phyloP scores from a whole-genome alignment of 371 early-diverging fungal species.

The Haplosporangium sp. region DNA sequence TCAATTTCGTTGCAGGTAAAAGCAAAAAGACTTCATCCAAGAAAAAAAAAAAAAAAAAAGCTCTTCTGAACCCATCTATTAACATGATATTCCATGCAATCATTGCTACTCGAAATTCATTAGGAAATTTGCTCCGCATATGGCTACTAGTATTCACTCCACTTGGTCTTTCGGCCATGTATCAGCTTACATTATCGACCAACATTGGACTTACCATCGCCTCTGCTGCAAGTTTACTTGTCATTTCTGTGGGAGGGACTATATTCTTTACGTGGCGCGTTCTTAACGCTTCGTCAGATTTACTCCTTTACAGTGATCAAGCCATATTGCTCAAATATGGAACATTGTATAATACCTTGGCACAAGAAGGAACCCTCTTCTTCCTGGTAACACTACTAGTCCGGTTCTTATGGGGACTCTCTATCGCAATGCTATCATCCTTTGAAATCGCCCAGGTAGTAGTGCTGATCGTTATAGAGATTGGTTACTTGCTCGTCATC shows the following conservation, averaged over 20 bases:
- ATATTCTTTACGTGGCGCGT: conserved; percentile 47
- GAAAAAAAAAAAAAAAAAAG: neutral
- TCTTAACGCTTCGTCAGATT: conserved; percentile 37
- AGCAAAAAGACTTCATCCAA: too few species aligned
- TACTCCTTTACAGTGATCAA: conserved; percentile 58
- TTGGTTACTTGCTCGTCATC: conserved; percentile 37
- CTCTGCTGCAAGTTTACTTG: conserved; percentile 20
- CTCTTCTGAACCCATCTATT: neutral
- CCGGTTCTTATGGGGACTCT: conserved; percentile 47
- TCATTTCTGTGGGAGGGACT: conserved; percentile 36
- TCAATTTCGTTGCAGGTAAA: conserved; percentile 46
- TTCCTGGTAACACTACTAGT: conserved; percentile 57
- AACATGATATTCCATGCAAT: too few species aligned
- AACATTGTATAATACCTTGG: conserved; percentile 63
- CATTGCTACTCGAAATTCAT: neutral
- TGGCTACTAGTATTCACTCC: conserved; percentile 47
- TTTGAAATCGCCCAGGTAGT: conserved; percentile 46
- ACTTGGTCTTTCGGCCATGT: conserved; percentile 43
- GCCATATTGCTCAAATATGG: conserved; percentile 63
- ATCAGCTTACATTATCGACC: conserved; percentile 45
- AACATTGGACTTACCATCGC: conserved; percentile 17
- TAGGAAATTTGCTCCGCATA: conserved; percentile 42
- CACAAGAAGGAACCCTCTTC: conserved; percentile 60
- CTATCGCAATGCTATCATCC: conserved; percentile 39
- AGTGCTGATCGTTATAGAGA: conserved; percentile 35